Base-by-base conservation (phyloP, 106 monocot genomes). In the Posidonia australis region DNA sequence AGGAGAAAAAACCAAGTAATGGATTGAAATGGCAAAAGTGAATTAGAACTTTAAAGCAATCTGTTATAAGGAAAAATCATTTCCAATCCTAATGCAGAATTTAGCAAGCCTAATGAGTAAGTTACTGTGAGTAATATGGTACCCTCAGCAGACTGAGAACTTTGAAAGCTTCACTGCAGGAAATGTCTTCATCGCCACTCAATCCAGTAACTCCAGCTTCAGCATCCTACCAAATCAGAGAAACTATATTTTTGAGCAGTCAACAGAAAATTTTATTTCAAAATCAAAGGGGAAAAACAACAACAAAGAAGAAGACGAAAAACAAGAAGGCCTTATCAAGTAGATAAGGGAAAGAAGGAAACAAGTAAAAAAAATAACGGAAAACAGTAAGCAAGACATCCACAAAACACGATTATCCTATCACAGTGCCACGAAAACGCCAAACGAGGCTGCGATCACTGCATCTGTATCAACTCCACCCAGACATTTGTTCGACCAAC, bases 71-170 rank as follows among this genome's bases (percentile, higher is more conserved):
- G 54, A 54, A 54, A n/a, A n/a, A 54, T 23, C 11, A 22, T 54
- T 12, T 25, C 23, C 54, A 20, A 22, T 54, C n/a, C n/a, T 22
- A 22, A 19, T 57, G 13, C 26, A 25, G 27, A 57, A 57, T 18
- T 26, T 16, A 32, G 20, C 36, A 11, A 6, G 5, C 20, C 10
- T 41, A 3, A 9, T 61, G 19, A 19, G 4, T 29, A 29, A 29
- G 58, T 28, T 28, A 59, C 10, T 61, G 58, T 19, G 22, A 19
- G 27, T 64, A 44, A 32, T 64, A 46, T 20, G 7, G 17, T 71
- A 86, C 94, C 81, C 86, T 84, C 10, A 94, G 72, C 24, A 70
- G 67, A 36, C 28, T 43, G 21, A 94, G 74, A 78, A 62, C 54
- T 51, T 68, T 71, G 74, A 71, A 94, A 67, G 49, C 30, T 49